phyloP scores from a whole-genome alignment of 2,329 filamentous ascomycete genomes.

The Ustulina deusta region DNA sequence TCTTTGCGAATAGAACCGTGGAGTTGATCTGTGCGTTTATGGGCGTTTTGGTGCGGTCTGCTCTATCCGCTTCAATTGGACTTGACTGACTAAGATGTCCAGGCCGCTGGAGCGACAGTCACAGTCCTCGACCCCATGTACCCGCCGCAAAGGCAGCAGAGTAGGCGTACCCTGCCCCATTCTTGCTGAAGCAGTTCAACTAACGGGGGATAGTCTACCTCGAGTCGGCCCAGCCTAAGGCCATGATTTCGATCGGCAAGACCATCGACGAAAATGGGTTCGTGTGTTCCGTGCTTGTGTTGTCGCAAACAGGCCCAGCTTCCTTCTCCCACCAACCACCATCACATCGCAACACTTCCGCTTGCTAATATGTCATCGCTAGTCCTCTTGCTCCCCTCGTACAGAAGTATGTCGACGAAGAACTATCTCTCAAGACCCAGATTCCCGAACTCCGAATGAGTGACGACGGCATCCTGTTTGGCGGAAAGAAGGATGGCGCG shows the following conservation, averaged over 20 bases:
- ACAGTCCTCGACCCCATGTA: constrained; percentile 84
- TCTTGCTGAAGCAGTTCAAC: no score
- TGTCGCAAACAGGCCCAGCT: no score
- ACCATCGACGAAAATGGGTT: constrained; percentile 76
- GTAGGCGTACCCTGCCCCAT: no score
- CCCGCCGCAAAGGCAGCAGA: constrained; percentile 82
- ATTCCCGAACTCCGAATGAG: constrained; percentile 79
- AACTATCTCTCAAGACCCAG: constrained; percentile 77
- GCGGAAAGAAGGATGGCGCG: constrained; percentile 74
- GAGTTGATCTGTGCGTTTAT: constrained; percentile 77
- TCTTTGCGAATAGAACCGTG: constrained; percentile 86
- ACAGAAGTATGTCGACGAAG: constrained; percentile 75
- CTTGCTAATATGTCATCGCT: no score
- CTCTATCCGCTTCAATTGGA: no score
- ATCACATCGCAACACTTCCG: no score
- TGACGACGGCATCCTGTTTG: constrained; percentile 78
- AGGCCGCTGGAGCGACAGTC: constrained; percentile 69
- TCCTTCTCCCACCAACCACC: no score
- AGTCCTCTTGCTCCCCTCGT: constrained; percentile 66
- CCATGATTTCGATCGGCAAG: constrained; percentile 78
- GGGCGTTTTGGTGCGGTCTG: no score
- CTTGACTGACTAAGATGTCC: no score
- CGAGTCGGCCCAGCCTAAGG: constrained; percentile 80
- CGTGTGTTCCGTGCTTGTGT: no score
- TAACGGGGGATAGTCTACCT: no score